These are phyloP conservation scores for Neurospora sp. DNA, from an alignment of 495 filamentous ascomycete genomes.

Conservation along the genomic window DNA sequence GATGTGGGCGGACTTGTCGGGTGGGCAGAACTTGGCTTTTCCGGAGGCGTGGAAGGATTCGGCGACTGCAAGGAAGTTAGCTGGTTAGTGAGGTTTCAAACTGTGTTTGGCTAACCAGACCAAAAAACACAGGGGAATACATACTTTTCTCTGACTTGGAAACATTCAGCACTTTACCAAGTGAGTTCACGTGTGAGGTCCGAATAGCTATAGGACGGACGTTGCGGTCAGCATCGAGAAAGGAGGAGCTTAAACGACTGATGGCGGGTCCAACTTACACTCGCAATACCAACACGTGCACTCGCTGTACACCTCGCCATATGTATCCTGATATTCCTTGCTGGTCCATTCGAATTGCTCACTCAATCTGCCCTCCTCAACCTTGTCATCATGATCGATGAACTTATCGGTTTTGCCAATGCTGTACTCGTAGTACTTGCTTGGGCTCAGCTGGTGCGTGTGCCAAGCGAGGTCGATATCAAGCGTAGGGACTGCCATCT, in stretches of 20 bases:
- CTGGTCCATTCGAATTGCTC: slow-evolving; percentile 65
- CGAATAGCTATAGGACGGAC: slow-evolving; percentile 42
- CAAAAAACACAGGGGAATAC: background rate
- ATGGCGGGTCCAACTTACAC: slow-evolving; percentile 14
- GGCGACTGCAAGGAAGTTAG: slow-evolving; percentile 31
- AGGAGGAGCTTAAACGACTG: background rate
- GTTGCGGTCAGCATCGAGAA: background rate
- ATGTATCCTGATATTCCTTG: slow-evolving; percentile 54
- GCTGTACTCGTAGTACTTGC: slow-evolving; percentile 52
- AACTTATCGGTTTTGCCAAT: slow-evolving; percentile 35
- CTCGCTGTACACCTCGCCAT: slow-evolving; percentile 60
- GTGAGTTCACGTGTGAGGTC: slow-evolving; percentile 43
- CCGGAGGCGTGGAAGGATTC: slow-evolving; percentile 46
- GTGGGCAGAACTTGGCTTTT: slow-evolving; percentile 42
- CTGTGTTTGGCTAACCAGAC: background rate
- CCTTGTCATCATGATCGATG: slow-evolving; percentile 82
- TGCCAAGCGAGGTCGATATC: slow-evolving; percentile 88
- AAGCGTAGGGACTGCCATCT: slow-evolving; percentile 67
- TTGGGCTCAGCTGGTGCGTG: slow-evolving; percentile 56
- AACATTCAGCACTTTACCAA: slow-evolving; percentile 29
- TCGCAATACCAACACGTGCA: slow-evolving; percentile 94
- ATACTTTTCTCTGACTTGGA: slow-evolving; percentile 37
- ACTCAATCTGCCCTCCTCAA: slow-evolving; percentile 53
- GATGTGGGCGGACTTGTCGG: slow-evolving; percentile 58
- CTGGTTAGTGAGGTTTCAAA: slow-evolving; percentile 13